Evolutionary conservation across 75 land plant genomes (phyloP).

Genomic region (Adiantum capillusveneris): DNA sequence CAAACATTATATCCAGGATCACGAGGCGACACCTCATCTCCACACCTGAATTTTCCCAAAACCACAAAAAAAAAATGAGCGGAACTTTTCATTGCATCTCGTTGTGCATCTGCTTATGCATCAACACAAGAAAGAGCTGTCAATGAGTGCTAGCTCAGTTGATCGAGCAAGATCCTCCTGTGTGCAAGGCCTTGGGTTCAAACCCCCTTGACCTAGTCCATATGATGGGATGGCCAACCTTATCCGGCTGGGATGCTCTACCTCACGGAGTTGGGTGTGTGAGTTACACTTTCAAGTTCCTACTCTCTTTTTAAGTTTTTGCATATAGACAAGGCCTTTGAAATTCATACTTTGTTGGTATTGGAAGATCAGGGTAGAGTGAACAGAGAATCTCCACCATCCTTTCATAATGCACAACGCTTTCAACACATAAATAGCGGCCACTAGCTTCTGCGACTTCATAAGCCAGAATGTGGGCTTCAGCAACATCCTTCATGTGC

Average conservation of each 20-base stretch:
- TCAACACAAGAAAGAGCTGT: not conserved
- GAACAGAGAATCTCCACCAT: slow-evolving; percentile 11
- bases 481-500: slow-evolving; percentile 71
- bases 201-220: too few relatives aligned
- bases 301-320: too few relatives aligned
- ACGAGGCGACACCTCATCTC: slow-evolving; percentile 9
- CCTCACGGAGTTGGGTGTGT: too few relatives aligned
- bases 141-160: too few relatives aligned
- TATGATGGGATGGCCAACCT: too few relatives aligned
- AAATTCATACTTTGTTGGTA: slow-evolving; percentile 26
- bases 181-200: too few relatives aligned
- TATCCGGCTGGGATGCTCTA: too few relatives aligned
- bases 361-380: slow-evolving; percentile 16
- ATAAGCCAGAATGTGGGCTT: slow-evolving; percentile 69
- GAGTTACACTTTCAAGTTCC: too few relatives aligned
- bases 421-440: slow-evolving; percentile 15
- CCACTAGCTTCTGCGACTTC: slow-evolving; percentile 17
- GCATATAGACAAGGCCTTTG: not conserved
- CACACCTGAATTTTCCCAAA: slow-evolving; percentile 8
- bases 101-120: too few relatives aligned
- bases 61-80: too few relatives aligned
- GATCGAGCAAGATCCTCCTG: too few relatives aligned
- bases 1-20: slow-evolving; percentile 6
- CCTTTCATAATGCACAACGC: slow-evolving; percentile 15
- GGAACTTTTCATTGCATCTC: not conserved